These are phyloP conservation scores for Gymnopilus junonius DNA, from an alignment of 768 basidiomycete species.

Conservation along the genomic window DNA sequence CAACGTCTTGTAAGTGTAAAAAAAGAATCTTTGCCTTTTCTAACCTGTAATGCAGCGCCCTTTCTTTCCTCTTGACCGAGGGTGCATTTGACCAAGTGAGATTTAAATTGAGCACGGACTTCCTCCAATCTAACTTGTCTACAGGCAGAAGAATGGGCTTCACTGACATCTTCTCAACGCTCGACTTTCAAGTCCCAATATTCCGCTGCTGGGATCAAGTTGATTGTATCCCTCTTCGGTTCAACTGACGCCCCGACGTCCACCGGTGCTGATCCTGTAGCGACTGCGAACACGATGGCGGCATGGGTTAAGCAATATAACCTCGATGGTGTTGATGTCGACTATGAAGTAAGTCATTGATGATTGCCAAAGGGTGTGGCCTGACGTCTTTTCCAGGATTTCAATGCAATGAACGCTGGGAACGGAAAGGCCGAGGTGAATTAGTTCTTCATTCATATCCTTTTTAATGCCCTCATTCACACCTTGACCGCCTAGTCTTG, in stretches of 20 bases:
- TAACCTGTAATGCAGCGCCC: constrained; percentile 34
- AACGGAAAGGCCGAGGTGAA: constrained; percentile 54
- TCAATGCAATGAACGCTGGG: constrained; percentile 59
- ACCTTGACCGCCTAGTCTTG: constrained; percentile 47
- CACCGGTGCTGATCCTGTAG: constrained; percentile 57
- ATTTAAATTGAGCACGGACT: not conserved
- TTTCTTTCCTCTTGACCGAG: constrained; percentile 55
- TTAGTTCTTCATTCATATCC: not conserved
- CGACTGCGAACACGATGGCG: constrained; percentile 66
- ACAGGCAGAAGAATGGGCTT: constrained; percentile 57
- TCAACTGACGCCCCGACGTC: constrained; percentile 60
- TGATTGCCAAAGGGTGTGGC: not conserved
- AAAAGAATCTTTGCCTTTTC: not conserved
- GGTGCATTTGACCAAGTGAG: constrained; percentile 60
- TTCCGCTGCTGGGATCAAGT: constrained; percentile 58
- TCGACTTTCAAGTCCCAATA: constrained; percentile 55
- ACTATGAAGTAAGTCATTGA: constrained; percentile 55
- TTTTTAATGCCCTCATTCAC: not conserved
- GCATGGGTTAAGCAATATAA: constrained; percentile 63
- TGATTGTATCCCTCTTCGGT: constrained; percentile 67
- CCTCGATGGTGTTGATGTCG: constrained; percentile 77
- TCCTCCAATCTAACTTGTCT: not conserved
- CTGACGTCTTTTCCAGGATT: constrained; percentile 47
- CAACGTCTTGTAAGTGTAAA: constrained; percentile 55
- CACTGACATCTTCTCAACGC: constrained; percentile 48